A percentile compares a stretch with the other conserved stretches of the same genome.
Conservation (phyloP, 2,329 filamentous ascomycete species). For the Aspergillus nomiae region DNA sequence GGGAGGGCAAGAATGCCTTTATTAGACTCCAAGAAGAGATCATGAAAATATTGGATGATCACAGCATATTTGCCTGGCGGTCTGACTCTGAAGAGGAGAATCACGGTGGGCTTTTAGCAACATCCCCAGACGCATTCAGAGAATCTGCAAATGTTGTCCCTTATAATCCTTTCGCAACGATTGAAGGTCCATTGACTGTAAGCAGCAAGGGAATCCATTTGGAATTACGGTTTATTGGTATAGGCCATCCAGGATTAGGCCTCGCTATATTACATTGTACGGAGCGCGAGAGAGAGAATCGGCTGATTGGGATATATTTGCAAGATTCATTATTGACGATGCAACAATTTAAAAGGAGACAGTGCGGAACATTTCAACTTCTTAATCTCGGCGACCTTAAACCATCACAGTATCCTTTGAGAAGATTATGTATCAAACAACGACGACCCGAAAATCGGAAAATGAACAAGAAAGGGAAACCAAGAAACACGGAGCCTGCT, state of each 20-base stretch:
- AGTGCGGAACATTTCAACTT: neutral
- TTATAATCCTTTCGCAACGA: neutral
- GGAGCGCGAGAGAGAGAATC: neutral
- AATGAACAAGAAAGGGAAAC: neutral
- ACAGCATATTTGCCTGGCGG: conserved; percentile 17
- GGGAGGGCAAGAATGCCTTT: conserved; percentile 33
- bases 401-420: neutral
- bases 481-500: neutral
- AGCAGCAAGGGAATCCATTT: conserved; percentile 1
- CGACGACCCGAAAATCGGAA: neutral
- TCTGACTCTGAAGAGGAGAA: neutral
- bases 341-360: neutral
- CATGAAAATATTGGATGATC: conserved; percentile 16
- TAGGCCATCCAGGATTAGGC: neutral
- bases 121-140: neutral
- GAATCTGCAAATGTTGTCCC: neutral
- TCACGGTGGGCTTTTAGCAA: neutral
- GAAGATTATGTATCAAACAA: neutral
- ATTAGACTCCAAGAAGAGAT: conserved; percentile 19
- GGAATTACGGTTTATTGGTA: neutral
- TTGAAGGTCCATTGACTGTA: neutral
- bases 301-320: neutral
- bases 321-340: neutral
- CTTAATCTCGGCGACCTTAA: neutral
- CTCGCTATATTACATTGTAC: neutral